Base-by-base conservation (phyloP, 2,329 filamentous ascomycete genomes). In the Fusarium sp. region DNA sequence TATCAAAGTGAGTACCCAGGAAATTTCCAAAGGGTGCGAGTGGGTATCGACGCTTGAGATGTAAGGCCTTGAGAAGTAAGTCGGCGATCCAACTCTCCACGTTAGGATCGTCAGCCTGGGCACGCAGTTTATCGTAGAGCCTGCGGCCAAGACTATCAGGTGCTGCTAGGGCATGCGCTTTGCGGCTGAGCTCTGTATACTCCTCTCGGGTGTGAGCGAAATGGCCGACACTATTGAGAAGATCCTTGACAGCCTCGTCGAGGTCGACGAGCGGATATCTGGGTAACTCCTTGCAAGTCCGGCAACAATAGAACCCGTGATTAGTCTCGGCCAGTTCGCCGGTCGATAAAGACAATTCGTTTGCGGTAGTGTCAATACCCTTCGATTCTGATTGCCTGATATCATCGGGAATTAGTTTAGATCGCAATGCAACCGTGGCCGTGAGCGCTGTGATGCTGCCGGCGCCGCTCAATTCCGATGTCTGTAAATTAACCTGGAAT, bases 51-150 rank as follows among this genome's bases (percentile, higher is more conserved):
- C 60, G 60, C 25, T 63, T 61, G 18, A 63, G 45, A 38, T 63
- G 56, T 3, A 63, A n/a, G 2, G 56, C 56, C 18, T 51, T 63
- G 7, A 63, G 60, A 12, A 63, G 60, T 12, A 61, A 10, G 38
- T 61, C 44, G 5, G 60, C 37, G 14, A 63, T 61, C 60, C 60
- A 63, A 23, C 60, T 63, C 29, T 63, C 60, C 7, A 63, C 60
- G 1, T 61, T 61, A 4, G 44, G 56, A 27, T 63, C 44, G 27
- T 63, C 56, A 25, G 60, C 60, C 21, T 38, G 42, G 31, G 37
- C 31, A 12, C 56, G 60, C 23, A 63, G 44, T 18, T 33, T 25
- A 11, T 63, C 49, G 44, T 63, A 63, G 12, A 63, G 60, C n/a
- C 21, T 60, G 8, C 55, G 60, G 8, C 60, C 55, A 31, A 63